Evolutionary conservation across 2,329 filamentous ascomycete genomes (phyloP).

Genomic region (Apiospora kogelbergensis): DNA sequence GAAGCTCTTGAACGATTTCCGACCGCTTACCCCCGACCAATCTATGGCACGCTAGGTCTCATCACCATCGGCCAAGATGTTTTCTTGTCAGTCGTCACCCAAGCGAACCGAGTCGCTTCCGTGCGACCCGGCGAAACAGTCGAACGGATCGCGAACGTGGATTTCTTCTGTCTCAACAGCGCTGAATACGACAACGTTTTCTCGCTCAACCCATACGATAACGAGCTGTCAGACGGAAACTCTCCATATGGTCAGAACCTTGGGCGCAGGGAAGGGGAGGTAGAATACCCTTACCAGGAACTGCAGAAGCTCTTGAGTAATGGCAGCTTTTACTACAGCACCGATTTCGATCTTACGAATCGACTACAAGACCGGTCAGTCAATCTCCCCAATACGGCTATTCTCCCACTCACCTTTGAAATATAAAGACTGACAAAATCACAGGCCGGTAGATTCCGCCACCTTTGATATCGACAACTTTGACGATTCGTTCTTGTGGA

Average conservation of each 20-base stretch:
- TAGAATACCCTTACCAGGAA: constrained; percentile 88
- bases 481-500: constrained; percentile 93
- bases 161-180: constrained; percentile 91
- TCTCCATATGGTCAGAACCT: constrained; percentile 51
- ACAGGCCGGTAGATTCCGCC: constrained; percentile 69
- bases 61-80: constrained; percentile 83
- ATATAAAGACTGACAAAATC: constrained; percentile 21
- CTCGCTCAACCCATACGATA: constrained; percentile 51
- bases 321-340: constrained; percentile 96
- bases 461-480: constrained; percentile 91
- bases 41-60: constrained; percentile 84
- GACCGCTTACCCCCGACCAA: constrained; percentile 71
- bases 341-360: constrained; percentile 96
- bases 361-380: constrained; percentile 79
- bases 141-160: constrained; percentile 80
- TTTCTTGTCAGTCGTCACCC: constrained; percentile 87
- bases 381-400: background rate
- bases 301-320: constrained; percentile 90
- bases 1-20: constrained; percentile 73
- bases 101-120: constrained; percentile 74
- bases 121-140: constrained; percentile 86
- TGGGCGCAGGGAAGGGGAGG: constrained; percentile 65
- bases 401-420: background rate
- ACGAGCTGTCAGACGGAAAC: constrained; percentile 46
- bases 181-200: constrained; percentile 80